Evolutionary conservation across 768 basidiomycete species (phyloP), one percentile per base, ranked within the genome.

Genomic region (Tricholoma flavovirens): DNA sequence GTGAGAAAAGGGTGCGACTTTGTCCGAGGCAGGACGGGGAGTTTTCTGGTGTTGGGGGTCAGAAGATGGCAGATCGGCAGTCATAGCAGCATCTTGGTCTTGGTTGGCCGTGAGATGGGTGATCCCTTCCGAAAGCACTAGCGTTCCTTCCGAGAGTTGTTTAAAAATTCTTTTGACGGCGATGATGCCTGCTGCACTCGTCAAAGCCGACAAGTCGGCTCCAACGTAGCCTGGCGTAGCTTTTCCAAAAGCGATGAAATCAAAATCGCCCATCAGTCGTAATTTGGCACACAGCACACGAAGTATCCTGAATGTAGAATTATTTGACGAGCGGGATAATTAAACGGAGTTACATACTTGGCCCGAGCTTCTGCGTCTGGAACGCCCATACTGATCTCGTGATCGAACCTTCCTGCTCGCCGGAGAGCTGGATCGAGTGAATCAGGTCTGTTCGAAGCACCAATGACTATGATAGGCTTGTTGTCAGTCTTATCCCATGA

Each of bases 211-310:
- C 30, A 98, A 70, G 74, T 99, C 96, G 0, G 97, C 97, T 26
- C 97, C 95, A 11, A 98, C 95, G 63, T 97, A 99, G 2, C 97
- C 97, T 2, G 97, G 97, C 0, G 96, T 99, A 1, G 88, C 85
- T 71, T 93, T 96, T 17, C 96, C 95, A 4, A 99, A 78, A 4
- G 80, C 78, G 6, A 75, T 67, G 69, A 93, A 97, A 69, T 99
- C 84, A 59, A 98, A 94, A 59, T 93, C 85, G 12, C 93, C 93
- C 17, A 88, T 84, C 9, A 98, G 75, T 21, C 90, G 82, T 7
- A 99, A 79, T 64, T 90, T 94, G 11, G 86, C 75, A 43, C 87
- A 95, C 6, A 96, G 72, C 0, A 97, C 94, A 3, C 82, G 83
- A 4, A 98, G 76, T 54, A 98, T 99, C 65, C 95, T 98, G 60